A percentile compares a stretch with the other conserved stretches of the same genome.
phyloP scores from a whole-genome alignment of 805 yeast species.

The Sugiyamaella boreocaroliniensis region DNA sequence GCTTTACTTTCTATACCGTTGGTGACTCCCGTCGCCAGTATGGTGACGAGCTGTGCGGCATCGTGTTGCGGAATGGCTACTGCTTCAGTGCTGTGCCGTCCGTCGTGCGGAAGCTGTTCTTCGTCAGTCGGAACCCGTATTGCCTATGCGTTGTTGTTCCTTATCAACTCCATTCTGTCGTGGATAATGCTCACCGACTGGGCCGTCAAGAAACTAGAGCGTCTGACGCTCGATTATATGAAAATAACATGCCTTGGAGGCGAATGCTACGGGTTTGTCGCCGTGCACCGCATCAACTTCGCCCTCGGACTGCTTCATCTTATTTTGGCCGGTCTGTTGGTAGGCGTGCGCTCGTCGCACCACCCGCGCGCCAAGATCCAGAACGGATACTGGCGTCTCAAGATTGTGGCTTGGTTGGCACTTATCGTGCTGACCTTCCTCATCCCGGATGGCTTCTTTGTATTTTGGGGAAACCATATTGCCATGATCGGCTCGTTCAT shows the following conservation, averaged over 20 bases:
- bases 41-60: slow-evolving; percentile 55
- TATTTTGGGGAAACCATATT: slow-evolving; percentile 85
- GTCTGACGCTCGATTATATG: slow-evolving; percentile 60
- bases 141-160: slow-evolving; percentile 72
- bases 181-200: slow-evolving; percentile 90
- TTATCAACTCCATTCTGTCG: slow-evolving; percentile 72
- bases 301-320: slow-evolving; percentile 79
- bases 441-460: slow-evolving; percentile 80
- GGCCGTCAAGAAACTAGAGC: slow-evolving; percentile 65
- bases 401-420: slow-evolving; percentile 52
- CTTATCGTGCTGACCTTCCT: slow-evolving; percentile 59
- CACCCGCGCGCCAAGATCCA: slow-evolving; percentile 78
- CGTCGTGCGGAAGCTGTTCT: slow-evolving; percentile 52
- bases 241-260: slow-evolving; percentile 72
- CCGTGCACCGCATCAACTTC: slow-evolving; percentile 87
- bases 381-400: slow-evolving; percentile 86
- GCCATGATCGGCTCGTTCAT: slow-evolving; percentile 78
- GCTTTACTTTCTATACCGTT: slow-evolving; percentile 35
- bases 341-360: slow-evolving; percentile 69
- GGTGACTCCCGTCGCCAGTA: slow-evolving; percentile 60
- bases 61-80: slow-evolving; percentile 79
- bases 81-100: slow-evolving; percentile 53
- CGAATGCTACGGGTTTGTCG: slow-evolving; percentile 85
- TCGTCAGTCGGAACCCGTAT: slow-evolving; percentile 80
- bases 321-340: slow-evolving; percentile 54